Conservation (phyloP, 2,329 filamentous ascomycete genomes). For the Nigrospora sphaerica region DNA sequence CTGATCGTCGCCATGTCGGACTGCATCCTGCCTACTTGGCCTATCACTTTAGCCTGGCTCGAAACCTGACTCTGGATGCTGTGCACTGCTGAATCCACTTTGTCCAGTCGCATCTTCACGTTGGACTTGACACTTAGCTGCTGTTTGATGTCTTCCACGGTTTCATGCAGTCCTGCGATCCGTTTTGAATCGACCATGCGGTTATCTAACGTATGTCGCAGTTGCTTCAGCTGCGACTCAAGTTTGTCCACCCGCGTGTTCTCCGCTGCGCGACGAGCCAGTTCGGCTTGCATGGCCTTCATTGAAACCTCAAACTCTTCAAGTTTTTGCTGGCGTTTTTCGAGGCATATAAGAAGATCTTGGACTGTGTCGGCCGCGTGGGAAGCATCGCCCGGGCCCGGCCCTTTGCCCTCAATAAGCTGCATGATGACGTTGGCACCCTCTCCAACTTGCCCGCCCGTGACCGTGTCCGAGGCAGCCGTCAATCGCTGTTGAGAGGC, state of each 20-base stretch:
- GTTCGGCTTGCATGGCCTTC: background rate
- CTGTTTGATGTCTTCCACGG: background rate
- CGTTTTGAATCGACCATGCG: background rate
- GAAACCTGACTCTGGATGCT: too few species aligned
- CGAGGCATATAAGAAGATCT: background rate
- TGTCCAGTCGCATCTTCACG: too few species aligned
- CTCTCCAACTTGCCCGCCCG: background rate
- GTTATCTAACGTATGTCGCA: background rate
- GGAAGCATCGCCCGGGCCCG: background rate
- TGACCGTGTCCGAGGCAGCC: background rate
- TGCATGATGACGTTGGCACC: background rate
- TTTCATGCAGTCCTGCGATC: background rate
- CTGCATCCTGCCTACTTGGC: too few species aligned
- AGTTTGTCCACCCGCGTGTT: background rate
- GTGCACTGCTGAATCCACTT: too few species aligned
- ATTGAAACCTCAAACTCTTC: constrained; percentile 1
- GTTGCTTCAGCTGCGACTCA: background rate
- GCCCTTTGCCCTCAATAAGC: background rate
- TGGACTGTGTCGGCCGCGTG: background rate
- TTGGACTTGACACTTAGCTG: background rate
- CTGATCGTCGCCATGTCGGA: too few species aligned
- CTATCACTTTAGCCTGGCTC: too few species aligned
- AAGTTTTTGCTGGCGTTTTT: background rate
- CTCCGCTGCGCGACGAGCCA: background rate
- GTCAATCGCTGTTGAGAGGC: too few species aligned